A percentile compares a stretch with the other conserved stretches of the same genome.
These are phyloP conservation scores for Lagenidium sp. DNA, from an alignment of 352 stramenopile species.

Conservation along the genomic window DNA sequence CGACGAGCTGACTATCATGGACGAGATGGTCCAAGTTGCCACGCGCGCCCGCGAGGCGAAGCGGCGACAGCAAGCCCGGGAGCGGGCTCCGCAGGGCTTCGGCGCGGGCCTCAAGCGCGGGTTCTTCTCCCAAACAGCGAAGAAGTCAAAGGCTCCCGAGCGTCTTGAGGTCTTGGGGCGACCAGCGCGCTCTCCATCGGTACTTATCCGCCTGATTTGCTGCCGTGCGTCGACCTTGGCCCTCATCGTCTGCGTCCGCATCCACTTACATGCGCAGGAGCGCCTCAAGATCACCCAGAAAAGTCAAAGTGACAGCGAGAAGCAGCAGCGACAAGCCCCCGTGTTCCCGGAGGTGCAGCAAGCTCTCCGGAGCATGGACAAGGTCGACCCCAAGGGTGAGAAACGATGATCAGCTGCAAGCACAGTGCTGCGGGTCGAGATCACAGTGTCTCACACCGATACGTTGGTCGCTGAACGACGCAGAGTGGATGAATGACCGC, in stretches of 20 bases:
- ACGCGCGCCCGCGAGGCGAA: constrained; percentile 44
- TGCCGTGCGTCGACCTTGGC: too few relatives aligned
- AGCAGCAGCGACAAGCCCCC: constrained; percentile 15
- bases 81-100: constrained; percentile 38
- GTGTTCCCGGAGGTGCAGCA: constrained; percentile 74
- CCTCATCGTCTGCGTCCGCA: too few relatives aligned
- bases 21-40: constrained; percentile 60
- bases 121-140: constrained; percentile 61
- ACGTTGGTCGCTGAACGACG: background rate
- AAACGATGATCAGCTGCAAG: too few relatives aligned
- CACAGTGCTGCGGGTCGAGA: too few relatives aligned
- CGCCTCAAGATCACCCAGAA: too few relatives aligned
- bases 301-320: constrained; percentile 10
- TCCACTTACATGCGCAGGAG: too few relatives aligned
- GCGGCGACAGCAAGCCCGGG: constrained; percentile 26
- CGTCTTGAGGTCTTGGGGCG: too few relatives aligned
- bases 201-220: too few relatives aligned
- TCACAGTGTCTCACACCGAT: too few relatives aligned
- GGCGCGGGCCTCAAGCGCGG: constrained; percentile 61
- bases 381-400: constrained; percentile 56
- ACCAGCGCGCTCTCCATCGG: too few relatives aligned
- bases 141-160: background rate
- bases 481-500: constrained; percentile 68
- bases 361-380: constrained; percentile 43
- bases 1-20: constrained; percentile 45